A percentile compares a stretch with the other conserved stretches of the same genome.
phyloP scores from a whole-genome alignment of 2,329 filamentous ascomycete species.

The Penicillium palitans region DNA sequence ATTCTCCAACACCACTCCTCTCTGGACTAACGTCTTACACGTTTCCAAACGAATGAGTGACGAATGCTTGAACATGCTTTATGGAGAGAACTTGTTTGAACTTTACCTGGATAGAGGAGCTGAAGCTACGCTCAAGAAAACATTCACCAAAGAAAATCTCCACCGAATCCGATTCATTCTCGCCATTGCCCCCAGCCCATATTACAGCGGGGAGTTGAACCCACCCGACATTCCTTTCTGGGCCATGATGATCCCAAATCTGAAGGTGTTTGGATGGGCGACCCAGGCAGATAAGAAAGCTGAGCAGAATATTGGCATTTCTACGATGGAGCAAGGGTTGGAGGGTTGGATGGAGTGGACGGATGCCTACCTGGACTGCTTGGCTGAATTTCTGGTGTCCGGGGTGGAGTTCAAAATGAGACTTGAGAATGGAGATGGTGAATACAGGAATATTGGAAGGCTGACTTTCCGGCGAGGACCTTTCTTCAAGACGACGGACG shows the following conservation, averaged over 20 bases:
- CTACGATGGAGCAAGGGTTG: background rate
- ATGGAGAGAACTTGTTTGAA: conserved; percentile 3
- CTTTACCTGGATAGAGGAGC: background rate
- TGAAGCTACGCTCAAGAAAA: background rate
- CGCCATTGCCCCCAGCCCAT: background rate
- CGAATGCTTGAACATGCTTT: background rate
- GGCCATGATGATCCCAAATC: background rate
- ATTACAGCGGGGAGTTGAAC: background rate
- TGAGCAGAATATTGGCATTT: background rate
- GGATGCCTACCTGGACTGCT: background rate
- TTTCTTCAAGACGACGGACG: background rate
- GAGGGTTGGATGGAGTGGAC: background rate
- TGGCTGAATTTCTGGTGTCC: background rate
- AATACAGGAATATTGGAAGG: background rate
- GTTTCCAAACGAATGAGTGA: background rate
- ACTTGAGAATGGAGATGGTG: background rate
- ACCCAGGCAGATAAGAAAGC: background rate
- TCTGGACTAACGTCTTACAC: background rate
- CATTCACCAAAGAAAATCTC: background rate
- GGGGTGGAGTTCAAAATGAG: background rate
- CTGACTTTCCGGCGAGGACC: background rate
- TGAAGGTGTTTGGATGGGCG: background rate
- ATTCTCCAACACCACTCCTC: background rate
- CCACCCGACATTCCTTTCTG: background rate
- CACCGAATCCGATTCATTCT: background rate